Conservation (phyloP, 768 basidiomycete genomes). For the Cystobasidiopsis lactophilus region DNA sequence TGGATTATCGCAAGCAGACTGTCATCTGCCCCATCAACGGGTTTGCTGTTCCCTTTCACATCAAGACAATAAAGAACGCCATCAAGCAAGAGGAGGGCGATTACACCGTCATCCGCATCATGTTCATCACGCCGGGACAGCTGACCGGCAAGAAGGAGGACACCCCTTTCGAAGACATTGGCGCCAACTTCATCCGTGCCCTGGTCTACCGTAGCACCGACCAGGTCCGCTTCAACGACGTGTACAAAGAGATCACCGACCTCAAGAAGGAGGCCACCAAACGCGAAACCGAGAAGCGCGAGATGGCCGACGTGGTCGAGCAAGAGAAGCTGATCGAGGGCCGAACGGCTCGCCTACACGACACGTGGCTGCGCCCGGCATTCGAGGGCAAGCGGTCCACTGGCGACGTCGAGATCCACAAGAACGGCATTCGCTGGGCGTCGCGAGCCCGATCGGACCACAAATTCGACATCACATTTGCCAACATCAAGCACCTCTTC, state of each 20-base stretch:
- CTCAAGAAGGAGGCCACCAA: conserved; percentile 94
- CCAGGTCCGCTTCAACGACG: conserved; percentile 61
- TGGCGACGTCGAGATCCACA: conserved; percentile 95
- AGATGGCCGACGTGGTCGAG: conserved; percentile 93
- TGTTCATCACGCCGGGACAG: conserved; percentile 95
- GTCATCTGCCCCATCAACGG: conserved; percentile 84
- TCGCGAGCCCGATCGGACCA: conserved; percentile 58
- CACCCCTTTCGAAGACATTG: conserved; percentile 90
- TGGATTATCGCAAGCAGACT: conserved; percentile 74
- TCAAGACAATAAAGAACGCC: conserved; percentile 92
- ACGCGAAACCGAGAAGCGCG: conserved; percentile 89
- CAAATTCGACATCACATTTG: conserved; percentile 83
- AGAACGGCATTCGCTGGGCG: conserved; percentile 84
- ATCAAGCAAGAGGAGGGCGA: conserved; percentile 95
- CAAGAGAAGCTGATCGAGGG: conserved; percentile 75
- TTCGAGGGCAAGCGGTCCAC: conserved; percentile 84
- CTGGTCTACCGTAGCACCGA: conserved; percentile 83
- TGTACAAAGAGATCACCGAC: conserved; percentile 80
- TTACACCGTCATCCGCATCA: conserved; percentile 79
- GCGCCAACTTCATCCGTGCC: conserved; percentile 86
- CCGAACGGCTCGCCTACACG: conserved; percentile 69
- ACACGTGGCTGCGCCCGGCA: conserved; percentile 81
- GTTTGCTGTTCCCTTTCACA: conserved; percentile 90
- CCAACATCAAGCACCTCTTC: conserved; percentile 93
- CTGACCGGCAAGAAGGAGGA: conserved; percentile 97